A percentile compares a stretch with the other conserved stretches of the same genome.
phyloP scores from a whole-genome alignment of 2,329 filamentous ascomycete genomes.

The Metarhizium robertsii region DNA sequence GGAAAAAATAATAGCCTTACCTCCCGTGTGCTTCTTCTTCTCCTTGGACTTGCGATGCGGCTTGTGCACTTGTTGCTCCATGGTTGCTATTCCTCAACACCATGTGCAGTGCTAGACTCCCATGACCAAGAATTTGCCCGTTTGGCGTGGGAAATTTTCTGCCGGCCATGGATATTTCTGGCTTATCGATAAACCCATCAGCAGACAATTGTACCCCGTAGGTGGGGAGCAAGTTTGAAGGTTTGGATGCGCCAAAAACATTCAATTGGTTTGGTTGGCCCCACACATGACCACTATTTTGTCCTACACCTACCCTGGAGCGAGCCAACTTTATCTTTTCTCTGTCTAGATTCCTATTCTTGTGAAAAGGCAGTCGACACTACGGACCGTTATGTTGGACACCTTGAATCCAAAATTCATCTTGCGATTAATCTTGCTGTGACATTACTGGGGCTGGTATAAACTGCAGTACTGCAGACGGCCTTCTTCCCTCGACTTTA shows the following conservation, averaged over 20 bases:
- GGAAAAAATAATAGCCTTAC: constrained; percentile 22
- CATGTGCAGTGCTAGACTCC: background rate
- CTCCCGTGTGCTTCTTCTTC: constrained; percentile 63
- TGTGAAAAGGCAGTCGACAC: no score
- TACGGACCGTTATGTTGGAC: no score
- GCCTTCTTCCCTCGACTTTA: no score
- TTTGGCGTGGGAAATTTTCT: constrained; percentile 3
- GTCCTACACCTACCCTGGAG: background rate
- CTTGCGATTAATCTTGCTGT: no score
- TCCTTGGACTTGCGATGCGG: constrained; percentile 81
- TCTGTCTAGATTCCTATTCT: no score
- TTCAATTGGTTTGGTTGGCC: no score
- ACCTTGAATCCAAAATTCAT: no score
- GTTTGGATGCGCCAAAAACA: no score
- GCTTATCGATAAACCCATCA: constrained; percentile 3
- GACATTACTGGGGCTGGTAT: no score
- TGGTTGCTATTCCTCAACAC: constrained; percentile 23
- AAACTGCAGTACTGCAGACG: no score
- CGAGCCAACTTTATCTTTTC: background rate
- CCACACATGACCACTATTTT: no score
- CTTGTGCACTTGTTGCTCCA: constrained; percentile 78
- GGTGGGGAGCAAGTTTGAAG: background rate
- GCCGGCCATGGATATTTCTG: background rate
- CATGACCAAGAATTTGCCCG: background rate
- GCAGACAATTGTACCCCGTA: background rate